These are phyloP conservation scores for Setaria italica DNA, from an alignment of 202 grass and related monocot genomes.

Conservation along the genomic window DNA sequence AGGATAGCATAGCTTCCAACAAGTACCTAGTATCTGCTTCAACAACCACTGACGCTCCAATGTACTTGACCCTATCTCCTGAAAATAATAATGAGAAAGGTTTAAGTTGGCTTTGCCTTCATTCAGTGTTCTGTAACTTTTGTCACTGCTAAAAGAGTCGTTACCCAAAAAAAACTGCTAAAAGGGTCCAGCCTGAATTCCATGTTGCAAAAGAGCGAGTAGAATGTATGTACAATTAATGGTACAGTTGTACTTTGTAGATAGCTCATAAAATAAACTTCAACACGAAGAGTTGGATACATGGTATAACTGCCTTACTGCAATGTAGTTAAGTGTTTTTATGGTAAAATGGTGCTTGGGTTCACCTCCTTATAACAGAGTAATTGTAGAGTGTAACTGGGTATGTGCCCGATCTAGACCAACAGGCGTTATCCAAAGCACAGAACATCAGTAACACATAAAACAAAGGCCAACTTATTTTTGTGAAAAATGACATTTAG, in stretches of 20 bases:
- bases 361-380: constrained; percentile 26
- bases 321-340: constrained; percentile 4
- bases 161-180: neutral
- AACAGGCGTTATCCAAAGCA: constrained; percentile 25
- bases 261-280: neutral
- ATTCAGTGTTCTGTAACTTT: constrained; percentile 24
- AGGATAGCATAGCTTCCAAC: constrained; percentile 13
- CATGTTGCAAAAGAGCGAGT: constrained; percentile 29
- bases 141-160: neutral
- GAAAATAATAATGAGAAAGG: constrained; percentile 55
- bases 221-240: constrained; percentile 40
- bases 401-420: constrained; percentile 6
- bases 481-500: constrained; percentile 9
- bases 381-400: constrained; percentile 14
- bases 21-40: constrained; percentile 75
- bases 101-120: constrained; percentile 27
- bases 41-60: constrained; percentile 62
- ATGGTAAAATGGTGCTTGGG: constrained; percentile 13
- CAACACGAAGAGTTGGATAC: constrained; percentile 22
- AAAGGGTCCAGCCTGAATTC: constrained; percentile 38
- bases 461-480: constrained; percentile 15
- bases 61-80: constrained; percentile 91
- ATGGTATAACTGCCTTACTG: constrained; percentile 21
- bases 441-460: neutral
- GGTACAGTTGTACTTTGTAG: constrained; percentile 26